A percentile compares a stretch with the other conserved stretches of the same genome.
Conservation (phyloP, 225 moss, liverwort and hornwort species). For the Anthoceros angustus region DNA sequence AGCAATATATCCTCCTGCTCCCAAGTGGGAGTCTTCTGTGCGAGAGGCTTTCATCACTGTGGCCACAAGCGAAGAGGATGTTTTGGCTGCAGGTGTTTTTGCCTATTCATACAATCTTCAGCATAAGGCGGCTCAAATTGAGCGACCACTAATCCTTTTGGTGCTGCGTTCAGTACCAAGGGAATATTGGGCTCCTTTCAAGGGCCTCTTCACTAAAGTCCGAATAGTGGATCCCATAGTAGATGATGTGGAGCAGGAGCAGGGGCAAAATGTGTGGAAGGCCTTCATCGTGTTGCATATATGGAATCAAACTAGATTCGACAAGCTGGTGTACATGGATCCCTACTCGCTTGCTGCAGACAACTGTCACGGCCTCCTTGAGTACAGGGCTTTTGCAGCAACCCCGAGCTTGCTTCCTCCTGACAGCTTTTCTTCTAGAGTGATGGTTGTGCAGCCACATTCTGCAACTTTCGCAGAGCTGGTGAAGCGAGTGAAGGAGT, state of each 20-base stretch:
- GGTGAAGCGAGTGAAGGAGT: background rate
- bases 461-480: background rate
- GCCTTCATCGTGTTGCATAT: background rate
- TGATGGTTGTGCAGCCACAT: conserved; percentile 1
- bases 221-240: background rate
- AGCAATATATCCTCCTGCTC: background rate
- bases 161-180: background rate
- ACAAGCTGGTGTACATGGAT: background rate
- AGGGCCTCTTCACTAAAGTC: background rate
- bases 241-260: background rate
- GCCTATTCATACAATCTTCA: background rate
- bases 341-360: background rate
- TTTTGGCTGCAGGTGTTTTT: background rate
- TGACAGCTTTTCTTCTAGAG: background rate
- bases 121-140: background rate
- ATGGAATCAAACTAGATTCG: background rate
- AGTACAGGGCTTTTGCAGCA: conserved; percentile 1
- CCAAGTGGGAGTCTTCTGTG: background rate
- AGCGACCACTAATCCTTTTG: background rate
- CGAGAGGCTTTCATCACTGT: background rate
- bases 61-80: background rate
- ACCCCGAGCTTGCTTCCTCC: background rate
- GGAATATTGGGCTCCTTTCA: background rate
- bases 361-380: background rate
- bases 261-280: background rate